A percentile compares a stretch with the other conserved stretches of the same genome.
Conservation (phyloP, 2,329 filamentous ascomycete species). For the Cladosporium oxysporum region DNA sequence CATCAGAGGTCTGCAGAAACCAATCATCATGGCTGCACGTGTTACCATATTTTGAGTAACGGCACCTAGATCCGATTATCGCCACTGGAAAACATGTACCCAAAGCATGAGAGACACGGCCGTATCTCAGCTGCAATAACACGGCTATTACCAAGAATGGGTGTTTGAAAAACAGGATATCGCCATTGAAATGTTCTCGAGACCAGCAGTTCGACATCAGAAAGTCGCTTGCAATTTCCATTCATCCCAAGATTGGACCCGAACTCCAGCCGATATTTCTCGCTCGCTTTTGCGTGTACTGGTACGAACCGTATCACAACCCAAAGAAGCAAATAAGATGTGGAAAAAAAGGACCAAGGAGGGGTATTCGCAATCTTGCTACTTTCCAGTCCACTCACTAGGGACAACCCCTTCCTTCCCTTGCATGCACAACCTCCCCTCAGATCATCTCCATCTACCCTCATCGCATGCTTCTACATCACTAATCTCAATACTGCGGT, state of each 20-base stretch:
- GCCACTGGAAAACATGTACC: no score
- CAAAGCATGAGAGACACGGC: no score
- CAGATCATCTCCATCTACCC: not conserved
- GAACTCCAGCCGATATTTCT: not conserved
- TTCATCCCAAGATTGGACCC: not conserved
- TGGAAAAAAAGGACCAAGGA: not conserved
- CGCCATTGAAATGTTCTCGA: not conserved
- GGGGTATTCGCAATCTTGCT: not conserved
- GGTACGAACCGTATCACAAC: not conserved
- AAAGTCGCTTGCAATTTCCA: not conserved
- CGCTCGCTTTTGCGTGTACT: not conserved
- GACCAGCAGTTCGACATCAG: not conserved
- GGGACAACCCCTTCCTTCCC: not conserved
- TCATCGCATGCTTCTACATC: not conserved
- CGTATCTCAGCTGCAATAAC: not conserved
- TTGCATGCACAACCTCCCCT: not conserved
- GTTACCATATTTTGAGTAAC: no score
- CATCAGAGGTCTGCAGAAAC: no score
- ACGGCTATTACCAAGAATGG: not conserved
- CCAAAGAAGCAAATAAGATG: not conserved
- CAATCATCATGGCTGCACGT: no score
- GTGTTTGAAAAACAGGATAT: not conserved
- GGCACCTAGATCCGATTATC: no score
- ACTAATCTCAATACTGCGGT: conserved; percentile 30
- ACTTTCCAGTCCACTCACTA: not conserved